A percentile compares a stretch with the other conserved stretches of the same genome.
Conservation (phyloP, 768 basidiomycete species). For the Collybiopsis luxurians region DNA sequence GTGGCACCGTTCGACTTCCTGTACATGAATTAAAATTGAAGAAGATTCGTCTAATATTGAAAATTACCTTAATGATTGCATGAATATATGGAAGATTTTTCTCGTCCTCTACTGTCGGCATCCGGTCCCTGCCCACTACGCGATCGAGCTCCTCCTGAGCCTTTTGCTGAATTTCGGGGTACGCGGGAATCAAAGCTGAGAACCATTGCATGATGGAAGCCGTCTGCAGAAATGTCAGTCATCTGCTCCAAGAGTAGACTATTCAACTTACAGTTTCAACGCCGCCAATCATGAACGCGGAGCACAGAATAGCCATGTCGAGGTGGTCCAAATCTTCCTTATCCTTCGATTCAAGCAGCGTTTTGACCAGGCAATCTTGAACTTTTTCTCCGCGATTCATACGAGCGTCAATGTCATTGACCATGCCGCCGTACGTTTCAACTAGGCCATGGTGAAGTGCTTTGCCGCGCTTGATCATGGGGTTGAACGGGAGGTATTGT, state of each 20-base stretch:
- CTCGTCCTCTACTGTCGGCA: slow-evolving; percentile 23
- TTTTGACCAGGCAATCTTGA: slow-evolving; percentile 30
- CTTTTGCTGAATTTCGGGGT: slow-evolving; percentile 26
- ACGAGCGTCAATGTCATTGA: slow-evolving; percentile 20
- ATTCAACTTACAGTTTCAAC: slow-evolving; percentile 24
- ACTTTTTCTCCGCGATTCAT: slow-evolving; percentile 27
- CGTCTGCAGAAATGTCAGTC: slow-evolving; percentile 7
- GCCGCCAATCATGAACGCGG: slow-evolving; percentile 28
- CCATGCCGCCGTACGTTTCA: slow-evolving; percentile 28
- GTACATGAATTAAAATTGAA: background rate
- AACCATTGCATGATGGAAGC: slow-evolving; percentile 31
- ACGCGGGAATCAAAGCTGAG: slow-evolving; percentile 23
- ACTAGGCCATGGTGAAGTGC: slow-evolving; percentile 21
- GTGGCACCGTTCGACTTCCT: slow-evolving; percentile 18
- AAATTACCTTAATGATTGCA: slow-evolving; percentile 25
- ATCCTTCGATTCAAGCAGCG: slow-evolving; percentile 22
- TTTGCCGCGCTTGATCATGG: slow-evolving; percentile 12
- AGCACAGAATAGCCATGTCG: slow-evolving; percentile 27
- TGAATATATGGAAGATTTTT: slow-evolving; percentile 22
- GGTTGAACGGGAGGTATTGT: slow-evolving; percentile 15
- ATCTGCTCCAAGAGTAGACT: background rate
- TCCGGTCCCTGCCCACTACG: slow-evolving; percentile 28
- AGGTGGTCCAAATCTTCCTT: slow-evolving; percentile 26
- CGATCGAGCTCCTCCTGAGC: slow-evolving; percentile 35
- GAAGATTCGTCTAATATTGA: too few species aligned